A percentile compares a stretch with the other conserved stretches of the same genome.
These are phyloP conservation scores for Fraxinus sp. DNA, from an alignment of 305 asterid genomes.

Conservation along the genomic window DNA sequence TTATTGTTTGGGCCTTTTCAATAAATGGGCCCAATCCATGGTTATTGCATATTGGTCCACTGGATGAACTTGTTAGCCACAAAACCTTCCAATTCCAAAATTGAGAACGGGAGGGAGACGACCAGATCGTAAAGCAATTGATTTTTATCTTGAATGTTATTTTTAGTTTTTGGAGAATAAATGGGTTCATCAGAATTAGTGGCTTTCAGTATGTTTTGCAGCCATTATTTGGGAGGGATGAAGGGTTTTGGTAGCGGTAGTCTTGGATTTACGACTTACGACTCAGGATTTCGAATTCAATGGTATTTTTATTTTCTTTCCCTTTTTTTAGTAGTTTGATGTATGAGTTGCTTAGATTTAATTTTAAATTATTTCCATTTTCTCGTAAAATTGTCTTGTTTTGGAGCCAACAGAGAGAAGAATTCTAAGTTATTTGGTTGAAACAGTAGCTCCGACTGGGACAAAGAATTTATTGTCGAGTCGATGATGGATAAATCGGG, in stretches of 20 bases:
- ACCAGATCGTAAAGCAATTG: background rate
- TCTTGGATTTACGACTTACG: conserved; percentile 31
- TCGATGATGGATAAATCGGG: conserved; percentile 47
- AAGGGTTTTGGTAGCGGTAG: conserved; percentile 47
- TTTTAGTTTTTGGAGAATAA: background rate
- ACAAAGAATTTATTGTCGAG: conserved; percentile 38
- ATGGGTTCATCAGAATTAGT: conserved; percentile 38
- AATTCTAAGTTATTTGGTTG: background rate
- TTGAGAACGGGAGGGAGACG: no score
- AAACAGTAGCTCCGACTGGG: conserved; percentile 26
- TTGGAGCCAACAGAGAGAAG: background rate
- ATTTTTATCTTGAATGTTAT: background rate
- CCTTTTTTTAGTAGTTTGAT: background rate
- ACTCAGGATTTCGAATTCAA: conserved; percentile 19
- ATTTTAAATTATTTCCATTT: conserved; percentile 14
- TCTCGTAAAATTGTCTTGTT: background rate
- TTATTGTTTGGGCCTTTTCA: no score
- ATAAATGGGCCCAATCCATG: no score
- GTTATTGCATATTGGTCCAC: no score
- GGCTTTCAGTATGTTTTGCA: conserved; percentile 43
- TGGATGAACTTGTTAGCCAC: no score
- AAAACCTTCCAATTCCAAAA: no score
- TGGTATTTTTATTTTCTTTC: conserved; percentile 22
- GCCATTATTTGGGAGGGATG: conserved; percentile 48
- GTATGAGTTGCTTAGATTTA: background rate